Percentiles rank a stretch among this genome's conserved stretches.
Conservation (phyloP, 2,329 filamentous ascomycete genomes). For the Alternaria panax region DNA sequence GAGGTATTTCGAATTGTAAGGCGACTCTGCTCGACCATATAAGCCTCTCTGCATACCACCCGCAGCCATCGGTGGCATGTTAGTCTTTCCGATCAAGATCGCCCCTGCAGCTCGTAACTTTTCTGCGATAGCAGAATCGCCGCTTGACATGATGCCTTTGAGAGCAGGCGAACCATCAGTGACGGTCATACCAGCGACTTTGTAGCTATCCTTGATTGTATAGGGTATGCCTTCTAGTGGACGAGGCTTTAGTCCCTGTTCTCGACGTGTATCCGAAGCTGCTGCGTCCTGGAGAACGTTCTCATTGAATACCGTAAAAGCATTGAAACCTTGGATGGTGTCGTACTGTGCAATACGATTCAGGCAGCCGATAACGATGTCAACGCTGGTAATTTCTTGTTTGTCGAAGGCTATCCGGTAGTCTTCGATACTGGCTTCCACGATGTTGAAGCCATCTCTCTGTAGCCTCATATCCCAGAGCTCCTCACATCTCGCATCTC, state of each 20-base stretch:
- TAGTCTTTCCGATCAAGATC: conserved; percentile 63
- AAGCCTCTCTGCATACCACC: conserved; percentile 66
- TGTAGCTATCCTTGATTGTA: conserved; percentile 66
- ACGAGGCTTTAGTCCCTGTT: conserved; percentile 45
- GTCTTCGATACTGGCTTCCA: conserved; percentile 59
- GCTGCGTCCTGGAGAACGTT: conserved; percentile 57
- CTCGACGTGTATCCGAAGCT: conserved; percentile 57
- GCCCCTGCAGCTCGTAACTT: conserved; percentile 59
- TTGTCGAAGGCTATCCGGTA: conserved; percentile 53
- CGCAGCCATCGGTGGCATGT: conserved; percentile 67
- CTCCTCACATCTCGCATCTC: background rate
- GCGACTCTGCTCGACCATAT: conserved; percentile 64
- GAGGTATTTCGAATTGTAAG: conserved; percentile 63
- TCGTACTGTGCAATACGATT: conserved; percentile 59
- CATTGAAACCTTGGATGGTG: conserved; percentile 54
- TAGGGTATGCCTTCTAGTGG: conserved; percentile 65
- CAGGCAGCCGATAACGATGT: conserved; percentile 57
- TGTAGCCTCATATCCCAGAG: background rate
- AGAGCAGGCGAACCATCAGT: conserved; percentile 65
- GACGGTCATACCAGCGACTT: conserved; percentile 61
- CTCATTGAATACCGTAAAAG: conserved; percentile 59
- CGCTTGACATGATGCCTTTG: conserved; percentile 56
- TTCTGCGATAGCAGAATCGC: conserved; percentile 61
- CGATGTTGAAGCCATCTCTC: conserved; percentile 40
- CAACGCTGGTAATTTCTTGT: conserved; percentile 54